These are phyloP conservation scores for Pisolithus orientalis DNA, from an alignment of 768 basidiomycete species.

Conservation along the genomic window DNA sequence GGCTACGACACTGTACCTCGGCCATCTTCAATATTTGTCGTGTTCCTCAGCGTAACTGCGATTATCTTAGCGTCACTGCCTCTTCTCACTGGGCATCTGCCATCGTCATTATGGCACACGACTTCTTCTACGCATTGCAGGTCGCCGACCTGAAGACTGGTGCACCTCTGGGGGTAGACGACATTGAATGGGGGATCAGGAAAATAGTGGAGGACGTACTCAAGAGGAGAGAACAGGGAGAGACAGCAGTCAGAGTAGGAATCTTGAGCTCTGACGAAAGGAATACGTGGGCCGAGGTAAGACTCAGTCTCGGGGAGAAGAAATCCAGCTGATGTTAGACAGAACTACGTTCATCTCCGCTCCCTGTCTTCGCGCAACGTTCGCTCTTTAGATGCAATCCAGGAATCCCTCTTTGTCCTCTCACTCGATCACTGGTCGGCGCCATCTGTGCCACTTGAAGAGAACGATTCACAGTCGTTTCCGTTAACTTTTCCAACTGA, in stretches of 20 bases:
- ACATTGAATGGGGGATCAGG: constrained; percentile 42
- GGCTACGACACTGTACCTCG: constrained; percentile 52
- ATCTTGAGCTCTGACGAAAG: constrained; percentile 74
- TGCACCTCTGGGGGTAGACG: constrained; percentile 28
- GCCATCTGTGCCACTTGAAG: constrained; percentile 18
- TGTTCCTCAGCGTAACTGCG: constrained; percentile 62
- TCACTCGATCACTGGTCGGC: constrained; percentile 72
- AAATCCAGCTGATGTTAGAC: background rate
- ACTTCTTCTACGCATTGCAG: constrained; percentile 75
- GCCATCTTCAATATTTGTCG: constrained; percentile 75
- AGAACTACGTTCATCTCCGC: constrained; percentile 72
- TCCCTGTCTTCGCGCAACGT: constrained; percentile 62
- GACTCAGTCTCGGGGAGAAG: constrained; percentile 7
- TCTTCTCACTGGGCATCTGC: constrained; percentile 38
- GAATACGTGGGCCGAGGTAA: constrained; percentile 75
- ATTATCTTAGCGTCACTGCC: constrained; percentile 47
- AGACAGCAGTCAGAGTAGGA: constrained; percentile 56
- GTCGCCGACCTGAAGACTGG: constrained; percentile 37
- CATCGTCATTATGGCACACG: constrained; percentile 64
- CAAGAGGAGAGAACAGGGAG: constrained; percentile 41
- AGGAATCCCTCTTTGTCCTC: constrained; percentile 71
- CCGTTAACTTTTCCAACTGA: constrained; percentile 30
- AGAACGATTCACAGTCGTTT: constrained; percentile 13
- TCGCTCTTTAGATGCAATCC: constrained; percentile 53
- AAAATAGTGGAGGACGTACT: constrained; percentile 53